Evolutionary conservation across 2,329 filamentous ascomycete species (phyloP).

Genomic region (Fusarium miscanthi): DNA sequence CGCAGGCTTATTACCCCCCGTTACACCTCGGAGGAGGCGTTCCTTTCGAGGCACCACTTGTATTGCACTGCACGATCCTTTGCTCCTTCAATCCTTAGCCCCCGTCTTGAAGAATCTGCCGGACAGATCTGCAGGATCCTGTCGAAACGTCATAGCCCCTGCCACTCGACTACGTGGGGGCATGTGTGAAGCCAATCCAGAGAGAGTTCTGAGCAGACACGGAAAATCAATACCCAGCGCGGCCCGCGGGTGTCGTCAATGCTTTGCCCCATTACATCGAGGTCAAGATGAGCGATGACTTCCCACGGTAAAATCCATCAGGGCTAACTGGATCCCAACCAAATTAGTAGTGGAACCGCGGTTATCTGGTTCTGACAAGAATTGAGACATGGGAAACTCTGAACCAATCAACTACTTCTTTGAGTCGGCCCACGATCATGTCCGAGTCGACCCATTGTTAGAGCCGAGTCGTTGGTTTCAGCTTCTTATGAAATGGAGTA

Average conservation of each 20-base stretch:
- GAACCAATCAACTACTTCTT: constrained; percentile 29
- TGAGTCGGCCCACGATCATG: constrained; percentile 20
- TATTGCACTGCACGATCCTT: constrained; percentile 2
- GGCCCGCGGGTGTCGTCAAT: constrained; percentile 27
- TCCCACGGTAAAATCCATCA: neutral
- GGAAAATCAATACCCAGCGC: constrained; percentile 32
- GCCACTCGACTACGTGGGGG: constrained; percentile 30
- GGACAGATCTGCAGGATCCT: constrained; percentile 40
- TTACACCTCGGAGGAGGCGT: neutral
- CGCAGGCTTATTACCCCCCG: neutral
- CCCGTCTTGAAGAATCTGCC: constrained; percentile 28
- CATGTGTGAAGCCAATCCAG: constrained; percentile 18
- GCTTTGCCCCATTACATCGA: constrained; percentile 27
- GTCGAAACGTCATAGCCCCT: constrained; percentile 40
- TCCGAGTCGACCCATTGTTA: constrained; percentile 33
- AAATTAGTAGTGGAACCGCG: constrained; percentile 2
- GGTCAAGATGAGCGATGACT: constrained; percentile 16
- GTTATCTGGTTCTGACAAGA: constrained; percentile 25
- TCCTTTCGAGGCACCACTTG: constrained; percentile 4
- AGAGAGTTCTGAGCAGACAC: constrained; percentile 4
- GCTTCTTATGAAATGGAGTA: neutral
- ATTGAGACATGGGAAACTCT: constrained; percentile 17
- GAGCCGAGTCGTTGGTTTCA: constrained; percentile 20
- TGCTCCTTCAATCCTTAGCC: constrained; percentile 19
- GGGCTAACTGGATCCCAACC: neutral